Conservation (phyloP, 2,329 filamentous ascomycete species). For the Cladosporium sphaerospermum region DNA sequence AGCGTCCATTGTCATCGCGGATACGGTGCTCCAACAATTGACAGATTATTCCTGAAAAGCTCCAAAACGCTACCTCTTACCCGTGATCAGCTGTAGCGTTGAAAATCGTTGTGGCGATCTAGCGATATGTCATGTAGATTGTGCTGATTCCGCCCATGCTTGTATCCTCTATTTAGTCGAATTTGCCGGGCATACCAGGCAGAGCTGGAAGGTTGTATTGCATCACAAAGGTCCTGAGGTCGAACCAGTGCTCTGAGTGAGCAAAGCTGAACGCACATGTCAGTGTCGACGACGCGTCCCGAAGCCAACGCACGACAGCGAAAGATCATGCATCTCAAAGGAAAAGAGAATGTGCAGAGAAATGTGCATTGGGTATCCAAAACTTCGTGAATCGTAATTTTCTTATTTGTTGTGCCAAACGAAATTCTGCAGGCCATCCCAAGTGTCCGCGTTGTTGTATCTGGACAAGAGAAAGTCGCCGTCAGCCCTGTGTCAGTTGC, state of each 20-base stretch:
- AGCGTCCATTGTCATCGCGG: too few species aligned
- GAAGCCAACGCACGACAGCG: background rate
- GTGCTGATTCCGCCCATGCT: too few species aligned
- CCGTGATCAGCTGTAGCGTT: background rate
- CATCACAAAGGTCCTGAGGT: conserved; percentile 20
- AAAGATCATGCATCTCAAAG: background rate
- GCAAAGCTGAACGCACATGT: conserved; percentile 20
- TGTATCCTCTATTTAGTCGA: background rate
- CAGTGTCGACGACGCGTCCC: background rate
- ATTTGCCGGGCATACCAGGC: conserved; percentile 14
- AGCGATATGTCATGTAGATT: background rate
- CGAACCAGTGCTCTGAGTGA: conserved; percentile 22
- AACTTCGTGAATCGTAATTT: conserved; percentile 8
- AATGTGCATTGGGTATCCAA: conserved; percentile 6
- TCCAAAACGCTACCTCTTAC: too few species aligned
- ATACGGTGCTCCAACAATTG: too few species aligned
- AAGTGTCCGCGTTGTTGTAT: conserved; percentile 76
- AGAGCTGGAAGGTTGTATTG: conserved; percentile 18
- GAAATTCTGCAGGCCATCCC: conserved; percentile 80
- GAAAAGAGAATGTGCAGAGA: background rate
- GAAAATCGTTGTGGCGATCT: background rate
- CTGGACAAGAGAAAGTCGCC: conserved; percentile 34
- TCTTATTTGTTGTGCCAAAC: conserved; percentile 67
- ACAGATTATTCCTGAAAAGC: too few species aligned
- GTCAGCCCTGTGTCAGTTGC: conserved; percentile 27